phyloP scores from a whole-genome alignment of 176 grass and related monocot genomes.

The Hsuehochloa calcarea region DNA sequence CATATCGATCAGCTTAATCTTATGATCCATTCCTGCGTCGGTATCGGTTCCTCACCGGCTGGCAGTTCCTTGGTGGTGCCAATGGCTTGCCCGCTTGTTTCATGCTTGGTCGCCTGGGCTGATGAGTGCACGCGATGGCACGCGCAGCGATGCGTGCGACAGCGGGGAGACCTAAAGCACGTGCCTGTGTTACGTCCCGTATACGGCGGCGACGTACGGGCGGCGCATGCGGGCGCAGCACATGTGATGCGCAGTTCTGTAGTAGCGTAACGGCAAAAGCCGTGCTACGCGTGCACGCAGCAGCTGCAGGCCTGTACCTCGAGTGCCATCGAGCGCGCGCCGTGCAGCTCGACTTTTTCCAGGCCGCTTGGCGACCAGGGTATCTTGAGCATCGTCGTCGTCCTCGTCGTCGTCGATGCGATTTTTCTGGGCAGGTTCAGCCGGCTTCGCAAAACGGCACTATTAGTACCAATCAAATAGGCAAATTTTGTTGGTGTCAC shows the following conservation, averaged over 20 bases:
- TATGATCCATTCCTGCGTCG: neutral
- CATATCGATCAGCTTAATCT: slow-evolving; percentile 24
- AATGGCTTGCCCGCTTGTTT: neutral
- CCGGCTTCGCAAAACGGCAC: too few relatives aligned
- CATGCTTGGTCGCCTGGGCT: neutral
- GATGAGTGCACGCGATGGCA: neutral
- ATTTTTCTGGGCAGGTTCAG: too few relatives aligned
- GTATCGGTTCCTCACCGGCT: neutral
- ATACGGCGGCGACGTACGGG: neutral
- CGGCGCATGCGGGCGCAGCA: neutral
- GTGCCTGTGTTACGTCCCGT: neutral
- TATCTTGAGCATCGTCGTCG: too few relatives aligned
- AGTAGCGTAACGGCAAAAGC: neutral
- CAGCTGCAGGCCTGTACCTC: neutral
- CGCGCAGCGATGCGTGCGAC: neutral
- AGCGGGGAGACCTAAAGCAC: neutral
- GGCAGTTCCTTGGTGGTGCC: neutral
- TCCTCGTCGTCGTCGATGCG: too few relatives aligned
- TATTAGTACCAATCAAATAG: too few relatives aligned
- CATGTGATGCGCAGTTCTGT: neutral
- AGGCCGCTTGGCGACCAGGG: too few relatives aligned
- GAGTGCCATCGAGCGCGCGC: slow-evolving; percentile 1
- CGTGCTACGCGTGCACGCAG: slow-evolving; percentile 13
- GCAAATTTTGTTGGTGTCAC: too few relatives aligned
- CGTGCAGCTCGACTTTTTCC: neutral